Evolutionary conservation across 148 eudicot species (phyloP), one percentile per base, ranked within the genome.

Genomic region (Cornus controversa): DNA sequence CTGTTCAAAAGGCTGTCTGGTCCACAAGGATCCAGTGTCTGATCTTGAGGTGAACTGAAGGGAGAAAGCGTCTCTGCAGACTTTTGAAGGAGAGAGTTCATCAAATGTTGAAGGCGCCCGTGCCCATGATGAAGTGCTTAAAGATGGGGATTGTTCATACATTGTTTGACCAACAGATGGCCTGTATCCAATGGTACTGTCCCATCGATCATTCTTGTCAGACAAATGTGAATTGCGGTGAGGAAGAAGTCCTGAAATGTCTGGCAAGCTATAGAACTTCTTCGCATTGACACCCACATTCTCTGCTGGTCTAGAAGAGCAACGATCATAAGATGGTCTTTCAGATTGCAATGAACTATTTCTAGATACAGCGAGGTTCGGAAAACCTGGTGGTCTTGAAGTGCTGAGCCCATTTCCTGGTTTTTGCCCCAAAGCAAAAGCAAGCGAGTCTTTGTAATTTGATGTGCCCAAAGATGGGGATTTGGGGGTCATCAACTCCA

Each of bases 211-310:
- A 75, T 54, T 84, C 76, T 81, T 81, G 77, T 78, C 87, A 40
- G 87, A 84, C 22, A 71, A 29, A 78, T 84, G 82, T 13, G 80
- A 54, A 68, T 85, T 80, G 31, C 86, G 82, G 14, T 81, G 77
- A 74, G 96, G 91, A 81, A 86, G 75, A 70, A 83, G 86, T 42
- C 94, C 93, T 25, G 98, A 92, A 70, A 93, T 93, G 71, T 92
- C 97, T 4, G 99, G 99, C 83, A 84, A 79, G 85, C 99, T 96
- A 84, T 91, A 86, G 78, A 89, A 96, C 82, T 92, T 93, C 86
- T 96, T 96, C 42, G 73, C 77, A 77, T 86, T 75, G 47, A 67
- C 84, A 23, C 31, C 70, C 23, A 68, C 29, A 66, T 78, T 79
- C 66, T 87, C 91, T 67, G 81, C 77, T 29, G 80, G 74, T 53